Conservation (phyloP, 805 yeast species). For the Candida ficus region DNA sequence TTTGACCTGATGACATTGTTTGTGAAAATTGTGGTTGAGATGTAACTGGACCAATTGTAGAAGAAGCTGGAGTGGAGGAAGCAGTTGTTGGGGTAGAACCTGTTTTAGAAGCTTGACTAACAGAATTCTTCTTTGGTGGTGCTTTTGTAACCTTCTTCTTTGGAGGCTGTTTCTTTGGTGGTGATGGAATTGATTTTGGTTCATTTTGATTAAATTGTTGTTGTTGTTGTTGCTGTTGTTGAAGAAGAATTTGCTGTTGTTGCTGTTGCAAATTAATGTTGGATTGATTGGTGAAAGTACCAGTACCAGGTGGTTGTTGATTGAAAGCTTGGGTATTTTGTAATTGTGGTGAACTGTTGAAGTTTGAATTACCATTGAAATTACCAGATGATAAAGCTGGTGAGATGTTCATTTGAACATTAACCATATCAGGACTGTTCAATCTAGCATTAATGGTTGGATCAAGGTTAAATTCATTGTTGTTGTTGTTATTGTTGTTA, state of each 20-base stretch:
- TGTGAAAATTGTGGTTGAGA: constrained; percentile 2
- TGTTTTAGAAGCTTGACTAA: constrained; percentile 2
- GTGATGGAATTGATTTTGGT: neutral
- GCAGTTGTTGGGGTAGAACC: constrained; percentile 5
- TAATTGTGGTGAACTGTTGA: constrained; percentile 12
- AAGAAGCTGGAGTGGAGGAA: constrained; percentile 1
- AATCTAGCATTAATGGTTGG: constrained; percentile 2
- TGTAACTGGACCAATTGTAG: constrained; percentile 1
- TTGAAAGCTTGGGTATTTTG: constrained; percentile 1
- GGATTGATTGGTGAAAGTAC: constrained; percentile 3
- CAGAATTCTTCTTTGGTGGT: constrained; percentile 15
- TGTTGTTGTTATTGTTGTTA: constrained; percentile 1
- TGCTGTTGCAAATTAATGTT: constrained; percentile 1
- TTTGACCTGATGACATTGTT: constrained; percentile 7
- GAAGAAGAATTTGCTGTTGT: constrained; percentile 3
- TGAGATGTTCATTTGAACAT: constrained; percentile 1
- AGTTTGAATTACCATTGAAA: constrained; percentile 8
- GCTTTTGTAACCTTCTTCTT: constrained; percentile 11
- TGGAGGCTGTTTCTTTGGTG: constrained; percentile 8
- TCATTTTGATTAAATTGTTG: neutral
- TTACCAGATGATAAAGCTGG: constrained; percentile 7
- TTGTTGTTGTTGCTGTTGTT: neutral
- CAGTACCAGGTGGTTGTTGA: constrained; percentile 7
- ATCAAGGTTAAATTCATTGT: constrained; percentile 2
- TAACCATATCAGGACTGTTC: constrained; percentile 10